Conservation (phyloP, 2,329 filamentous ascomycete genomes). For the Talaromyces sp. region DNA sequence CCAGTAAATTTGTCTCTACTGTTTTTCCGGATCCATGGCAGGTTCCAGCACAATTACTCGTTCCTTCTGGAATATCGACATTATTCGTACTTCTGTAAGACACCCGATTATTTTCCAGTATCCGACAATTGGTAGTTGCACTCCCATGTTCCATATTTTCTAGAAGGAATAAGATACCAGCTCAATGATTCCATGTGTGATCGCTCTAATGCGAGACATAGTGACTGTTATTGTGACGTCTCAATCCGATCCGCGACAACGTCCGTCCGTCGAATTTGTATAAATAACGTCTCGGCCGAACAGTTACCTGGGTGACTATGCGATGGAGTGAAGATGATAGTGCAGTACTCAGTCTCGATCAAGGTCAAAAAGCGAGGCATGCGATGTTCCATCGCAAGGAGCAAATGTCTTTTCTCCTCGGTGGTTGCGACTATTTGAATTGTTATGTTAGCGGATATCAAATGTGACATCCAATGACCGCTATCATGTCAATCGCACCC, state of each 20-base stretch:
- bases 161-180: neutral
- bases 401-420: neutral
- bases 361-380: neutral
- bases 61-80: neutral
- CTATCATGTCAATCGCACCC: neutral
- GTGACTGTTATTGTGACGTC: neutral
- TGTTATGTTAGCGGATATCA: neutral
- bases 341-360: neutral
- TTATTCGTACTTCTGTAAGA: neutral
- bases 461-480: slow-evolving; percentile 1
- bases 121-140: neutral
- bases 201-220: slow-evolving; percentile 3
- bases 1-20: neutral
- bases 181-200: neutral
- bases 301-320: slow-evolving; percentile 12
- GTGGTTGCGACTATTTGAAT: slow-evolving; percentile 7
- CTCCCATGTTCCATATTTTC: neutral
- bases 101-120: neutral
- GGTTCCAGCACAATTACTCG: neutral
- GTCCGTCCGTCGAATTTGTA: neutral
- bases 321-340: neutral
- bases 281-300: neutral
- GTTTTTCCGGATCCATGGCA: neutral
- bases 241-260: neutral
- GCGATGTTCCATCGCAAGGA: slow-evolving; percentile 5